These are phyloP conservation scores for Spatholobus suberectus DNA, from an alignment of 306 rosid species.

Conservation along the genomic window DNA sequence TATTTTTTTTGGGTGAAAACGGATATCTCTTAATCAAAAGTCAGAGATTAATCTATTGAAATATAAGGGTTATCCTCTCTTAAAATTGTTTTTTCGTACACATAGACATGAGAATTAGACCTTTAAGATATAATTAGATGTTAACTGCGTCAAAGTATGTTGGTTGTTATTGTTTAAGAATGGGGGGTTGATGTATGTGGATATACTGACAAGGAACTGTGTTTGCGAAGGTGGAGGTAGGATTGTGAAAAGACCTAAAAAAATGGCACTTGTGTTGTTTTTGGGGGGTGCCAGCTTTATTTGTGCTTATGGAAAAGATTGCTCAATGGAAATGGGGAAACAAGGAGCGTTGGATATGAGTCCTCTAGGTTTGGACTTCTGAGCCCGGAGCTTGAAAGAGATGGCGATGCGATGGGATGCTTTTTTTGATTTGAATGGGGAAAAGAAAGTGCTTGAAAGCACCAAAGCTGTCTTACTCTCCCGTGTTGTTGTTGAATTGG, in stretches of 20 bases:
- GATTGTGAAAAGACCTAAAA: slow-evolving; percentile 35
- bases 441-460: slow-evolving; percentile 44
- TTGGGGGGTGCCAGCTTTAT: slow-evolving; percentile 42
- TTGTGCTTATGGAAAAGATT: slow-evolving; percentile 36
- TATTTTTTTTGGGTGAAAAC: not conserved
- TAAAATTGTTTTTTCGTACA: not conserved
- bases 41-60: not conserved
- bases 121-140: no score
- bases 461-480: slow-evolving; percentile 49
- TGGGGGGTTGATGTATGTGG: not conserved
- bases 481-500: slow-evolving; percentile 38
- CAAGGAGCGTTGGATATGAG: slow-evolving; percentile 29
- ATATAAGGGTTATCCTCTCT: no score
- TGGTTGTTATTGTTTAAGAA: not conserved
- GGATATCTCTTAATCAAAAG: no score
- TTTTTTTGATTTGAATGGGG: slow-evolving; percentile 41
- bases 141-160: not conserved
- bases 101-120: not conserved
- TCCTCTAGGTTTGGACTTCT: slow-evolving; percentile 37
- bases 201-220: slow-evolving; percentile 37
- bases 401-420: slow-evolving; percentile 34
- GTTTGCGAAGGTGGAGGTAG: slow-evolving; percentile 36
- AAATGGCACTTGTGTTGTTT: slow-evolving; percentile 28
- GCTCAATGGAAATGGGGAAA: slow-evolving; percentile 19
- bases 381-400: slow-evolving; percentile 51